Evolutionary conservation across 352 stramenopile genomes (phyloP), one percentile per base, ranked within the genome.

Genomic region (Phytopythium helicoides): DNA sequence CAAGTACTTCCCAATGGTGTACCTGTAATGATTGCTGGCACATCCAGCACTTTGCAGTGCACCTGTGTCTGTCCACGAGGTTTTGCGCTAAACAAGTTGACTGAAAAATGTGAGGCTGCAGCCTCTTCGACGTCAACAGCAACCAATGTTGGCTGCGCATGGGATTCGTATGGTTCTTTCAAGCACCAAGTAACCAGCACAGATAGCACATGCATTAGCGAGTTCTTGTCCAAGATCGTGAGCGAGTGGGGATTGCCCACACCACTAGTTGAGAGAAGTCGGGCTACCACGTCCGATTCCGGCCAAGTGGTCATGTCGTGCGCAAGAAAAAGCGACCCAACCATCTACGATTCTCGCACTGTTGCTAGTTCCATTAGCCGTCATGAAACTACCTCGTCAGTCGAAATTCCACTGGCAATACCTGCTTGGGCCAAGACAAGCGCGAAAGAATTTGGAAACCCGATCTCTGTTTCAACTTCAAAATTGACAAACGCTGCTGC

Each of bases 141-240:
- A 14, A 9, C 16, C 16, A 15, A 6, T 1, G 45, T 38, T 33
- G 26, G 45, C 1, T 51, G 45, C 4, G 45, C 45, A 23, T 51
- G 45, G 45, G 45, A 51, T 31, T 44, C 45, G 31, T 54, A 54
- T 34, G 47, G 34, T 3, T 22, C 14, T 16, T 54, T 46, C 36
- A 39, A 54, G 21, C 21, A 45, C 15, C 21, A 54, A 34, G 15
- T 45, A 2, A 45, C 47, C 0, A 23, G 35, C 10, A n/a, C 45
- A 3, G 28, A 40, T 33, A 31, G 44, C 16, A 33, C 28, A 10
- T 10, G 28, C 9, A 33, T 9, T 33, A 39, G 26, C 25, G 26
- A 6, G 8, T 16, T 33, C 6, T 21, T 54, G 1, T 26, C 34
- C 6, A 51, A 26, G 10, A 19, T 40, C 16, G 31, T 19, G 45